Conservation (phyloP, 176 grass and related monocot species). For the Avena atlantica region DNA sequence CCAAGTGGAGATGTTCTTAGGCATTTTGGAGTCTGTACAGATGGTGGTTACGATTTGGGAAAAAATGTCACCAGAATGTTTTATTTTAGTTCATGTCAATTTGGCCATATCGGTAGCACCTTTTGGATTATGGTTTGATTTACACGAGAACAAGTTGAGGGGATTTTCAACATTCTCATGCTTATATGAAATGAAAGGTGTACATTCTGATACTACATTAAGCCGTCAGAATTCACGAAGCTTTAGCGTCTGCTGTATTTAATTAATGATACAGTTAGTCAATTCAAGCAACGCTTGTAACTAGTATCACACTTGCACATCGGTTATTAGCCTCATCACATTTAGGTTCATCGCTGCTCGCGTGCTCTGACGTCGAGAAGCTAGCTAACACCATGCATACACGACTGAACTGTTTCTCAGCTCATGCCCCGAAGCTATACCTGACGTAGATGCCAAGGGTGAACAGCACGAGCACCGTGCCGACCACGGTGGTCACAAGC, state of each 20-base stretch:
- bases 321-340: background rate
- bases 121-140: background rate
- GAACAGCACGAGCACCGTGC: constrained; percentile 39
- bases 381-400: background rate
- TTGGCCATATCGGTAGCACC: background rate
- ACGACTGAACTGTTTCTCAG: too few species aligned
- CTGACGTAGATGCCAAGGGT: constrained; percentile 50
- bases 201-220: constrained; percentile 7
- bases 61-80: too few species aligned
- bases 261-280: background rate
- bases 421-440: constrained; percentile 45
- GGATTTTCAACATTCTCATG: background rate
- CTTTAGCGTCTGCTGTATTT: too few species aligned
- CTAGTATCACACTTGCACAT: background rate
- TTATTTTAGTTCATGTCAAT: background rate
- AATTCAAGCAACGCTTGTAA: background rate
- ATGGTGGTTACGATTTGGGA: too few species aligned
- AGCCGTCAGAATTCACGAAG: too few species aligned
- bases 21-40: too few species aligned
- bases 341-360: background rate
- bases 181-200: background rate
- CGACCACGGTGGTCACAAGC: constrained; percentile 33
- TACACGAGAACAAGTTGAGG: background rate
- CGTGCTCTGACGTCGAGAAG: background rate
- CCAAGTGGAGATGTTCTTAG: too few species aligned